Percentiles rank a stretch among this genome's conserved stretches.
phyloP scores from a whole-genome alignment of 257 asterid species.

The Nicotiana paniculata region DNA sequence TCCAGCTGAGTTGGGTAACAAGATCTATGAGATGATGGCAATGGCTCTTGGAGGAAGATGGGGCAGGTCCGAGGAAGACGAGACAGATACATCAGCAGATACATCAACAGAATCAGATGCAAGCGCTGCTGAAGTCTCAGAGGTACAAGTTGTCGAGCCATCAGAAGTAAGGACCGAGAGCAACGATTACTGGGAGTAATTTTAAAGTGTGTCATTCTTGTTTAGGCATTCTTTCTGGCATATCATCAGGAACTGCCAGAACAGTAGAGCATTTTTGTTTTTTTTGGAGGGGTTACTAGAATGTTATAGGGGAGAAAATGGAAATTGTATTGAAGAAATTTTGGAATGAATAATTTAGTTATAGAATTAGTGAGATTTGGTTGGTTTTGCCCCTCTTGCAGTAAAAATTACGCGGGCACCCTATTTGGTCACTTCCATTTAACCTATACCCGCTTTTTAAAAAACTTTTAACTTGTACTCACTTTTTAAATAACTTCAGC shows the following conservation, averaged over 20 bases:
- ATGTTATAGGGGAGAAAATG: not conserved
- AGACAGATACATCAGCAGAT: constrained; percentile 8
- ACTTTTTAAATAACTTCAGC: too few relatives aligned
- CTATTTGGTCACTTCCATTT: too few relatives aligned
- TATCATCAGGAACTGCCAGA: not conserved
- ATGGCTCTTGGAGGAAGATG: constrained; percentile 99
- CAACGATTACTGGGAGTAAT: constrained; percentile 28
- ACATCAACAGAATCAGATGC: constrained; percentile 24
- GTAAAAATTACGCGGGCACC: not conserved
- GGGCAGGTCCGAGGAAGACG: constrained; percentile 71
- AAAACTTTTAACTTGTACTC: too few relatives aligned
- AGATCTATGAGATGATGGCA: constrained; percentile 97
- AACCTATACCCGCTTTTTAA: too few relatives aligned
- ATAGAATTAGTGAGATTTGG: not conserved
- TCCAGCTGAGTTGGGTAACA: constrained; percentile 91
- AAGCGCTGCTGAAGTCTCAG: constrained; percentile 24
- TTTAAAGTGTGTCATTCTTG: constrained; percentile 47
- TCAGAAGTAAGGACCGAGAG: constrained; percentile 89
- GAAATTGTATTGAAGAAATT: not conserved
- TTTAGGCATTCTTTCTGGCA: not conserved
- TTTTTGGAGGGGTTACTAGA: not conserved
- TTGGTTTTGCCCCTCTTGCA: not conserved
- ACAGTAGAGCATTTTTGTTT: not conserved
- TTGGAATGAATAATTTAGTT: not conserved
- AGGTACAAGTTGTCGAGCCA: constrained; percentile 62